Evolutionary conservation across 306 rosid species (phyloP).

Genomic region (Corylus heterophylla): DNA sequence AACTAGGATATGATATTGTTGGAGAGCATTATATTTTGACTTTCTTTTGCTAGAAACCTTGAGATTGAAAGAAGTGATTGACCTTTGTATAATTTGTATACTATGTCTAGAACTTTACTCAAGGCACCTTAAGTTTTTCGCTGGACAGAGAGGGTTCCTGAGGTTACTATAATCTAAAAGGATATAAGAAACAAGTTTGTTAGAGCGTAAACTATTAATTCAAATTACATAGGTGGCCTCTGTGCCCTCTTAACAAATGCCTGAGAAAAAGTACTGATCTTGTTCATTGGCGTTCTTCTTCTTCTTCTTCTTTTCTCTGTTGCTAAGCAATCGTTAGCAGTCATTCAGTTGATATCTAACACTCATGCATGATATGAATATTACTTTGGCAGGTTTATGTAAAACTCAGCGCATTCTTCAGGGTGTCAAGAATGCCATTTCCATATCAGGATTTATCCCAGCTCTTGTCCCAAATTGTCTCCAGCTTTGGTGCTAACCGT

Average conservation of each 20-base stretch:
- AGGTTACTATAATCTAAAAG: neutral
- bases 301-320: neutral
- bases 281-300: neutral
- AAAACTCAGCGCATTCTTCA: constrained; percentile 84
- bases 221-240: neutral
- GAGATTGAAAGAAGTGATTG: neutral
- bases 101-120: neutral
- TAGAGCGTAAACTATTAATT: no score
- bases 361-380: neutral
- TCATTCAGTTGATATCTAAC: neutral
- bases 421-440: constrained; percentile 71
- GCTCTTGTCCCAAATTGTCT: constrained; percentile 55
- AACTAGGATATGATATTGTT: neutral
- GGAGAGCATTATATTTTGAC: constrained; percentile 4
- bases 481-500: constrained; percentile 74
- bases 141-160: neutral
- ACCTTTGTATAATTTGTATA: neutral
- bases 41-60: neutral
- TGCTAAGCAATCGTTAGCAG: neutral
- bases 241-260: neutral
- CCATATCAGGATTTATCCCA: constrained; percentile 67
- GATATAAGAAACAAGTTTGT: neutral
- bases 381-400: constrained; percentile 60
- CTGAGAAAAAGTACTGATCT: neutral
- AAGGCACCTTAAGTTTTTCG: neutral